Base-by-base conservation (phyloP, 495 filamentous ascomycete species). In the Chaetomidium leptoderma region DNA sequence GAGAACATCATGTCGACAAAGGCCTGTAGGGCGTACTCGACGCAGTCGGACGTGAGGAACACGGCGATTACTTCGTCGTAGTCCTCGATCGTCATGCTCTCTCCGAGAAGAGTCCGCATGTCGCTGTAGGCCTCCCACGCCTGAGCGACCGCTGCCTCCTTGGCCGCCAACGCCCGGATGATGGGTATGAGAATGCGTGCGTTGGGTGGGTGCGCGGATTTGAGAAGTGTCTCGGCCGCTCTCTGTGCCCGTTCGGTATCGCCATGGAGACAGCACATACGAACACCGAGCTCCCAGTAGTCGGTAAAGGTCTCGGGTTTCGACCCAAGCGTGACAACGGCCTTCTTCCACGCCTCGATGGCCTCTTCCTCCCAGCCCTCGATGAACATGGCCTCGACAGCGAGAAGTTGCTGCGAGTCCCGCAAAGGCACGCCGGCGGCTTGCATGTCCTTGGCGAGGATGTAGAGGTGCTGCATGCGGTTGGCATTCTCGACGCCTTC, bases 1-100 rank as follows among this genome's bases (percentile, higher is more conserved):
- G 81, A 83, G 40, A 87, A 82, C 87, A 91, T 90, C 88, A 91
- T 89, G 66, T 92, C 89, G 52, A 86, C 87, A 74, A 92, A 92
- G 2, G 85, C 81, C 43, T 84, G 82, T 53, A 91, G 76, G 1
- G 84, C 88, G 33, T 84, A 73, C 63, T 89, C 82, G 11, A 80
- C 71, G 44, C 78, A 69, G 46, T 81, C 78, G 8, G 80, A 75
- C 6, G 78, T 74, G 9, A 92, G 72, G 59, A 91, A 84, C 36
- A 76, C 75, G 37, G 81, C 79, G 49, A 80, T 83, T 23, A 92
- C 70, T 32, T 74, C 72, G 68, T 91, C 89, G 63, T 90, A 92
- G 67, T 92, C 88, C 21, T 83, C 75, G 75, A 90, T 86, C 8
- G 73, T 82, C 73, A 92, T 88, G 13, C 77, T 67, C 21, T 79